Evolutionary conservation across 805 yeast genomes (phyloP), one percentile per base, ranked within the genome.

Genomic region (Monosporozyma aquatica): DNA sequence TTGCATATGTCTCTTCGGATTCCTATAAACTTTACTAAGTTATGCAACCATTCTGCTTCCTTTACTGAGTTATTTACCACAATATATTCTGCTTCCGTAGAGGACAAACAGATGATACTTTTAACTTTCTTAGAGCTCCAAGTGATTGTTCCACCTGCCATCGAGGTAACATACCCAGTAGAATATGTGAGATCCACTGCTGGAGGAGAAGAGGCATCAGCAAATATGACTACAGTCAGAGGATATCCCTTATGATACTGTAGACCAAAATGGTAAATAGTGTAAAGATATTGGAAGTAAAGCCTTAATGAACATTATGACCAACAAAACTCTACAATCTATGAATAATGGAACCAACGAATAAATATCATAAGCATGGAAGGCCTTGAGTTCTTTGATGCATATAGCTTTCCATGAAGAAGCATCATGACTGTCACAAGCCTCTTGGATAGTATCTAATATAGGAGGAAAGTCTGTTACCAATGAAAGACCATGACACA

Each of bases 61-160:
- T 21, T 41, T 2, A 33, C 41, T 1, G 51, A 43, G 15, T 46
- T 44, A 38, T 44, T 42, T 1, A 39, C 46, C 2, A 43, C 44
- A 22, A 45, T 43, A 17, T 43, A 45, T 24, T 47, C 49, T 2
- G 44, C 42, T 27, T 43, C 45, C 1, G 46, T 46, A 5, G 46
- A 48, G 1, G 51, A 48, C 4, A 46, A 15, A 14, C 42, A 35
- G 4, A 43, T 41, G 8, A 41, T 37, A 1, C 44, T 22, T n/a
- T 32, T 48, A 9, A 43, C 42, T 26, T 41, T 49, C 38, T 41
- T 47, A 2, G 52, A 43, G 5, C 41, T 40, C 52, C 50, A 49
- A 4, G 50, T 47, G 4, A 47, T 32, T 1, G 39, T 21, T 26
- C 44, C 48, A 28, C 43, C 47, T 17, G 44, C 40, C 20, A 47